A percentile compares a stretch with the other conserved stretches of the same genome.
These are phyloP conservation scores for Epichloe baconii DNA, from an alignment of 2,329 filamentous ascomycete genomes.

Conservation along the genomic window DNA sequence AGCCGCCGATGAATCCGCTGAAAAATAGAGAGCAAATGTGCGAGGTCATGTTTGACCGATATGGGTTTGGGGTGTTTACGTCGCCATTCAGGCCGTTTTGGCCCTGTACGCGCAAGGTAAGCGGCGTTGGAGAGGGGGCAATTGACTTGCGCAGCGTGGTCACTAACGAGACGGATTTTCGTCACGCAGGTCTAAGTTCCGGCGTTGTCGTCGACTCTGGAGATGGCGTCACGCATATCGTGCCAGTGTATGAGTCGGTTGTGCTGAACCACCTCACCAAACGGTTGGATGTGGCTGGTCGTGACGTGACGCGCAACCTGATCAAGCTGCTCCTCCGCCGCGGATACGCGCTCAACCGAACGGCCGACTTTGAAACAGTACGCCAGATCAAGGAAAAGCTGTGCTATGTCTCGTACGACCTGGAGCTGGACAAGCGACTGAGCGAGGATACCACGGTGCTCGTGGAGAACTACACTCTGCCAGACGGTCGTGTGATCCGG, in stretches of 20 bases:
- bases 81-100: slow-evolving; percentile 93
- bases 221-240: slow-evolving; percentile 96
- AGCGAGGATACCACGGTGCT: slow-evolving; percentile 95
- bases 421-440: slow-evolving; percentile 88
- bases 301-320: slow-evolving; percentile 95
- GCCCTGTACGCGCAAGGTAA: slow-evolving; percentile 91
- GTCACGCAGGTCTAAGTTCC: slow-evolving; percentile 55
- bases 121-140: slow-evolving; percentile 5
- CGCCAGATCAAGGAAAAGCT: slow-evolving; percentile 99
- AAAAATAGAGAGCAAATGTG: slow-evolving; percentile 97
- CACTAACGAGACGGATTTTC: not conserved
- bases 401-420: slow-evolving; percentile 97
- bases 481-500: slow-evolving; percentile 88
- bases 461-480: slow-evolving; percentile 94
- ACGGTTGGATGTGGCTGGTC: slow-evolving; percentile 85
- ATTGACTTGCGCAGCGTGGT: not conserved
- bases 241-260: slow-evolving; percentile 95
- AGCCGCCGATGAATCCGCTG: slow-evolving; percentile 94
- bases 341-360: slow-evolving; percentile 94
- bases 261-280: slow-evolving; percentile 95
- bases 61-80: slow-evolving; percentile 95
- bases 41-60: slow-evolving; percentile 98
- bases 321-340: slow-evolving; percentile 88
- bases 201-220: slow-evolving; percentile 98
- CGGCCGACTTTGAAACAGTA: slow-evolving; percentile 96